phyloP scores from a whole-genome alignment of 1,284 basidiomycete species.

The Phaffia rhodozyma region DNA sequence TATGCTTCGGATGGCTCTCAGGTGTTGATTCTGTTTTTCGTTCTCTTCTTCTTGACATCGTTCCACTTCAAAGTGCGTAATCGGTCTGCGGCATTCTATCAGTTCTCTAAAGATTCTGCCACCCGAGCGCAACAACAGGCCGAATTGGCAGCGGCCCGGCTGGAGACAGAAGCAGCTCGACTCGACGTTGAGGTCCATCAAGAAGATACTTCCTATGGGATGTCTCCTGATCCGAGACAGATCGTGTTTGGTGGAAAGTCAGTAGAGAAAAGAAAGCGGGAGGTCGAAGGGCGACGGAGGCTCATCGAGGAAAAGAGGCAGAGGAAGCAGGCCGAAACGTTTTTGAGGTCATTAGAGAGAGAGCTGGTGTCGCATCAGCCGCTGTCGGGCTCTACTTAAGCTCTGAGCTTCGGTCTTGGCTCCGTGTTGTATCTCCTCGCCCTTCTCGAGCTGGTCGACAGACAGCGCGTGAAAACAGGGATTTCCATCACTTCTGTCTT shows the following conservation, averaged over 20 bases:
- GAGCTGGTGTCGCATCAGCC: constrained; percentile 16
- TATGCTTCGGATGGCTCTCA: background rate
- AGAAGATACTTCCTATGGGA: constrained; percentile 19
- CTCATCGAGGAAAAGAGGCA: constrained; percentile 66
- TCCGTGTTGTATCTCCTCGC: background rate
- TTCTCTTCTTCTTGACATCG: background rate
- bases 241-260: constrained; percentile 43
- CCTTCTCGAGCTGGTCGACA: too few relatives aligned
- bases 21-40: background rate
- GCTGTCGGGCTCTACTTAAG: background rate
- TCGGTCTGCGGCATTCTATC: constrained; percentile 81
- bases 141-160: constrained; percentile 50
- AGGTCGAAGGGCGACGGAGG: constrained; percentile 61
- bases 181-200: constrained; percentile 43
- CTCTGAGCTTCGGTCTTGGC: background rate
- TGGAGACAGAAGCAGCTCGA: constrained; percentile 58
- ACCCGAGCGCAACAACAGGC: constrained; percentile 64
- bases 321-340: constrained; percentile 40
- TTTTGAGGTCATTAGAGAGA: constrained; percentile 26
- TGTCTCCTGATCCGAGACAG: background rate
- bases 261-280: constrained; percentile 63
- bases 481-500: background rate
- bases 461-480: background rate
- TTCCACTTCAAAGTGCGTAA: constrained; percentile 41
- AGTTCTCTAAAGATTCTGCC: constrained; percentile 72